Base-by-base conservation (phyloP, 148 eudicot genomes). In the Vaccinium myrtillus region DNA sequence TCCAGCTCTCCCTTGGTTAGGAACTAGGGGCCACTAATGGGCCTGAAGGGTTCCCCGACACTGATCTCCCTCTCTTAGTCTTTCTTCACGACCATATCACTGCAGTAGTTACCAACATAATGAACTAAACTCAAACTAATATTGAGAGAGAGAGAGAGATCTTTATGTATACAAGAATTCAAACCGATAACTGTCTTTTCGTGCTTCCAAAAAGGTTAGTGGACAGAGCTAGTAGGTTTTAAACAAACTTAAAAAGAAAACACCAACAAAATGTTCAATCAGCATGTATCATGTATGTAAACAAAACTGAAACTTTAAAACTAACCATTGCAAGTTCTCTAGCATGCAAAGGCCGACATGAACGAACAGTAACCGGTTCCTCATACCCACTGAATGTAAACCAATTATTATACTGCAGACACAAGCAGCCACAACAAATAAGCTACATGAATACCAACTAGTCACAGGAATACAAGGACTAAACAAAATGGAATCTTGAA, bases 401-500 rank as follows among this genome's bases (percentile, higher is more conserved):
- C 99, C 99, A 97, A 84, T 89, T 95, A 87, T 97, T 97, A 85
- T 93, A 97, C 98, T 97, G 95, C 83, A 83, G 63, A 86, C 23
- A 84, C 11, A 87, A 73, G 81, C 86, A 90, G 73, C 73, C 81
- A 75, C 46, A 84, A 83, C 32, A 51, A 2, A 61, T 84, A 56
- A 86, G 86, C 70, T 63, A 73, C 48, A 53, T n/a, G 63, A 53
- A 53, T 16, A 75, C 30, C 59, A 77, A 51, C 12, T 30, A 76
- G 27, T 61, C 32, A 10, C 8, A 21, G 19, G 27, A 32, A 7
- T 48, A 16, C 2, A 54, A 63, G 55, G 18, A 48, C 39, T 49
- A 9, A 14, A 48, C 39, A 49, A 39, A 54, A 30, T 15, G 16
- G 39, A 23, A 69, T 53, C 16, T 19, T 6, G 32, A 43, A 11